Evolutionary conservation across 2,329 filamentous ascomycete genomes (phyloP), one percentile per base, ranked within the genome.

Genomic region (Aspergillus quadricinctus): DNA sequence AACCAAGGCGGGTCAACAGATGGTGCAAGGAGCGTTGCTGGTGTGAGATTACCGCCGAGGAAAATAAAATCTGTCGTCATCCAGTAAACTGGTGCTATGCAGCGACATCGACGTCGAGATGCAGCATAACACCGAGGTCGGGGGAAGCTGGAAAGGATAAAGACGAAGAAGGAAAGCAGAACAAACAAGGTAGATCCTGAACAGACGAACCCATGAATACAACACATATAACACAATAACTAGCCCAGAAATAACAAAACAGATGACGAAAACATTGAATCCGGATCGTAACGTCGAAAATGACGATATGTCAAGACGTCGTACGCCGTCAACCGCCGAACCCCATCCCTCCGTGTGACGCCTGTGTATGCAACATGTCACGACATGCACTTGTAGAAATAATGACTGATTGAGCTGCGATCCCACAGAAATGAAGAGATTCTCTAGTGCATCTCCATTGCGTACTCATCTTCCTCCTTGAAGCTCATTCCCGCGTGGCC

Each of bases 381-480:
- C 62, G 61, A 57, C 61, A 61, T 62, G 56, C 49, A 56, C 53
- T 58, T 50, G 56, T 61, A 57, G 59, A 58, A 59, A 50, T 48
- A 58, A 50, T 40, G 49, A 35, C 46, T 50, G 49, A 19, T 46
- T 11, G 37, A 54, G 48, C 27, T 54, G 40, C 23, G 27, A 35
- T 27, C 11, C 48, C 48, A 19, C 48, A 41, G 43, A 43, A 45
- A 17, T 21, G n/a, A 35, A 53, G 27, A 37, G 21, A 50, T 45
- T 40, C 35, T 48, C 60, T 65, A 74, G 52, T 70, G 75, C 71
- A 80, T 75, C 60, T 94, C 90, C 89, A 96, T 95, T 69, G 85
- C 86, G 69, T 89, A 96, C 76, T 96, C 92, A 65, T 97, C 92
- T 75, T 97, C 92, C 72, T 96, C 92, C 75, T 96, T 96, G 77